Conservation (phyloP, 306 rosid species). For the Trifolium repens region DNA sequence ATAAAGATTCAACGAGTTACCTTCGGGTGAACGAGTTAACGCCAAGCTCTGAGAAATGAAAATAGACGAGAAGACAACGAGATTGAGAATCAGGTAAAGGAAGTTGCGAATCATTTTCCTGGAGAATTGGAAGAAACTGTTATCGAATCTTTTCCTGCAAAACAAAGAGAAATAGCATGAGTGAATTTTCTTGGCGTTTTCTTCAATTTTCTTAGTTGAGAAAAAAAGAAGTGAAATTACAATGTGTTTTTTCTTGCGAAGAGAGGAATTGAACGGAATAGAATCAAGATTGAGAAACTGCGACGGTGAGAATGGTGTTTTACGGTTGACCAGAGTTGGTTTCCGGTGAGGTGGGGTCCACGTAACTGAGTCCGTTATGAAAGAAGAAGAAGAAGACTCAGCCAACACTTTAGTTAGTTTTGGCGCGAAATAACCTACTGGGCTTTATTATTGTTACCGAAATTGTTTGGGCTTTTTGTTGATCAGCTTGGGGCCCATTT, state of each 20-base stretch:
- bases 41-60: slow-evolving; percentile 56
- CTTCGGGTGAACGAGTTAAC: slow-evolving; percentile 56
- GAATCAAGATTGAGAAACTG: slow-evolving; percentile 35
- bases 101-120: slow-evolving; percentile 48
- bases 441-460: not conserved
- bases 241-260: slow-evolving; percentile 22
- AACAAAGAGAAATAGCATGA: slow-evolving; percentile 16
- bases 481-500: no score
- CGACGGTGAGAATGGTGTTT: slow-evolving; percentile 16
- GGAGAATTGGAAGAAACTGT: not conserved
- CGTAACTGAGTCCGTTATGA: slow-evolving; percentile 35
- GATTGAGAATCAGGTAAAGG: slow-evolving; percentile 33
- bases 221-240: slow-evolving; percentile 22
- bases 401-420: slow-evolving; percentile 1
- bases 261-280: not conserved
- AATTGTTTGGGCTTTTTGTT: not conserved
- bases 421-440: slow-evolving; percentile 41
- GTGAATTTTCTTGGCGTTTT: slow-evolving; percentile 23
- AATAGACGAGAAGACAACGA: slow-evolving; percentile 51
- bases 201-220: slow-evolving; percentile 40
- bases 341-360: slow-evolving; percentile 25
- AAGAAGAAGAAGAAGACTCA: not conserved
- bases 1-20: slow-evolving; percentile 47
- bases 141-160: slow-evolving; percentile 15
- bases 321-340: not conserved